Percentiles rank a stretch among this genome's conserved stretches.
phyloP scores from a whole-genome alignment of 2,329 filamentous ascomycete genomes.

The Talaromyces sp. region DNA sequence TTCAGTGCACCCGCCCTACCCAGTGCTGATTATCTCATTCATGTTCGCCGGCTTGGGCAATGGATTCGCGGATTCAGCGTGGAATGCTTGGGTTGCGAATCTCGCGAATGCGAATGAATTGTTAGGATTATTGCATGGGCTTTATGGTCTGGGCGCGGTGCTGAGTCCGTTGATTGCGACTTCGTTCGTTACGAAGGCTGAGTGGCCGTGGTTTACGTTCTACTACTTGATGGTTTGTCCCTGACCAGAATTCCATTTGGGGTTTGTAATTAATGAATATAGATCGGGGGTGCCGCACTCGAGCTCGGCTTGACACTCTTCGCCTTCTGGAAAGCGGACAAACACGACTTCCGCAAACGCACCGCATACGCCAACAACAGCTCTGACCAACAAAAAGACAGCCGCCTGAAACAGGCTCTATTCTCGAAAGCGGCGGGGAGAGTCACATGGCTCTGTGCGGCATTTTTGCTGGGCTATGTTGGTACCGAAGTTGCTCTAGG shows the following conservation, averaged over 20 bases:
- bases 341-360: conserved; percentile 17
- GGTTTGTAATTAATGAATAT: background rate
- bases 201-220: conserved; percentile 65
- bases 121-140: conserved; percentile 66
- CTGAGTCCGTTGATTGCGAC: conserved; percentile 68
- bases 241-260: background rate
- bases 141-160: conserved; percentile 67
- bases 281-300: conserved; percentile 42
- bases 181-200: conserved; percentile 63
- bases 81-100: conserved; percentile 64
- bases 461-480: conserved; percentile 76
- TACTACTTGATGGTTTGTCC: conserved; percentile 66
- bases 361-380: background rate
- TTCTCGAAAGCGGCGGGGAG: conserved; percentile 12
- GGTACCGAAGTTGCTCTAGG: conserved; percentile 68
- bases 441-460: conserved; percentile 66
- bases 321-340: conserved; percentile 21
- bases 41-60: conserved; percentile 68
- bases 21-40: conserved; percentile 62
- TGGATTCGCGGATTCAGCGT: conserved; percentile 56
- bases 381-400: conserved; percentile 10
- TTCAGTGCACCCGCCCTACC: conserved; percentile 65
- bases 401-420: conserved; percentile 15
- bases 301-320: conserved; percentile 47
- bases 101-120: conserved; percentile 71